Evolutionary conservation across 176 grass and related monocot genomes (phyloP).

Genomic region (Sorghum bicolor): DNA sequence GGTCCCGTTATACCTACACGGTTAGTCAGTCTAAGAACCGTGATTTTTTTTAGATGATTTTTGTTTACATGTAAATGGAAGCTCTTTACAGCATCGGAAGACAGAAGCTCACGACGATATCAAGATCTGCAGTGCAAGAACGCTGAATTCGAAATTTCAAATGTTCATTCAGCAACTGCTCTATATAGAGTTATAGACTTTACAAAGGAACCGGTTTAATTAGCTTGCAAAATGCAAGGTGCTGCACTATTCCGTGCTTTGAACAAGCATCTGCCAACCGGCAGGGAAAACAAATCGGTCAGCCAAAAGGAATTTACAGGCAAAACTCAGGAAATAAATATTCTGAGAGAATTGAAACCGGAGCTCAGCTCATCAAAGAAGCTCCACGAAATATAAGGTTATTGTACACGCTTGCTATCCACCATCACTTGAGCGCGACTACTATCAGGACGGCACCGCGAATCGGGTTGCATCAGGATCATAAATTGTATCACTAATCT

Average conservation of each 20-base stretch:
- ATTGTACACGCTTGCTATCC: not conserved
- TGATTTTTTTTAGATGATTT: not conserved
- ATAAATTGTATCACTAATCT: constrained; percentile 72
- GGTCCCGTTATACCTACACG: no score
- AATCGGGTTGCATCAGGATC: not conserved
- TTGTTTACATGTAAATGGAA: not conserved
- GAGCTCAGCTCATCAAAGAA: constrained; percentile 22
- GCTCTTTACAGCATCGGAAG: not conserved
- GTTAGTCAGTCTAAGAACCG: no score
- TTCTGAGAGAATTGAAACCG: not conserved
- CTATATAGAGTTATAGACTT: not conserved
- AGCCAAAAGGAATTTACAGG: constrained; percentile 23
- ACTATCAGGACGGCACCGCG: constrained; percentile 9
- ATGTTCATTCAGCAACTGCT: constrained; percentile 17
- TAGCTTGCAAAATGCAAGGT: not conserved
- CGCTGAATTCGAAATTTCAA: not conserved
- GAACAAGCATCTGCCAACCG: constrained; percentile 19
- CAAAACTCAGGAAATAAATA: constrained; percentile 12
- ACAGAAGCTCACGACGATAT: not conserved
- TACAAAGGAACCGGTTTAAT: not conserved
- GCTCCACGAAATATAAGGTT: not conserved
- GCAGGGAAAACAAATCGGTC: constrained; percentile 27
- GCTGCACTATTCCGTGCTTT: not conserved
- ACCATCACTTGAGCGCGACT: not conserved
- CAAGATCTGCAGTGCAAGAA: not conserved